Evolutionary conservation across 768 basidiomycete genomes (phyloP).

Genomic region (Kondoa malvinella): DNA sequence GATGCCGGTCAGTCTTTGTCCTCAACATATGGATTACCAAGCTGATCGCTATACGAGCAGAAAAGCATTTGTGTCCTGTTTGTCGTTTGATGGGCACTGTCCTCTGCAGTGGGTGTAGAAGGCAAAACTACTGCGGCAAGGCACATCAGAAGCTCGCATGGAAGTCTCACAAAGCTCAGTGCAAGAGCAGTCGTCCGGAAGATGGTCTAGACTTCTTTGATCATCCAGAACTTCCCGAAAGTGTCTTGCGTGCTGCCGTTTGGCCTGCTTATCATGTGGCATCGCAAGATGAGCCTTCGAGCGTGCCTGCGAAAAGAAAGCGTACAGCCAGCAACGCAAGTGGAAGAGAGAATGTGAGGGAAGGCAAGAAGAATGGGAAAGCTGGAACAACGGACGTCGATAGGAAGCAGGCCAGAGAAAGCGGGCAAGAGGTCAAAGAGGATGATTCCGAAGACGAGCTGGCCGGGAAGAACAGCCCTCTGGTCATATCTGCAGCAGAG

Average conservation of each 20-base stretch:
- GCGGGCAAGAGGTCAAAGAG: not conserved
- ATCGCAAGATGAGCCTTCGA: no score
- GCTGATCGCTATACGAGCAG: constrained; percentile 15
- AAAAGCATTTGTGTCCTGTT: not conserved
- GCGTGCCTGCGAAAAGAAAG: no score
- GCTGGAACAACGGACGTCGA: not conserved
- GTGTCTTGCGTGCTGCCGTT: no score
- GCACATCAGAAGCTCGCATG: not conserved
- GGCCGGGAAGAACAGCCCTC: no score
- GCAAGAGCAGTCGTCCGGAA: no score
- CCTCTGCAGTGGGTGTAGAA: not conserved
- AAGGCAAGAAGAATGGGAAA: not conserved
- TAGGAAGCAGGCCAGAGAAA: not conserved
- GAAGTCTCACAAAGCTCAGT: not conserved
- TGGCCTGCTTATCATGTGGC: no score
- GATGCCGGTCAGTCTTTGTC: not conserved
- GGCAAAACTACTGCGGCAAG: not conserved
- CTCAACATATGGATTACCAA: not conserved
- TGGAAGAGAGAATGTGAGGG: no score
- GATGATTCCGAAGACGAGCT: no score
- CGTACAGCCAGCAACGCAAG: no score
- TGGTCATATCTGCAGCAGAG: no score
- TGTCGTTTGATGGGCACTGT: not conserved
- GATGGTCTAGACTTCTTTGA: no score
- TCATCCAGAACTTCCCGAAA: no score